Evolutionary conservation across 305 asterid genomes (phyloP).

Genomic region (Lippia alba): DNA sequence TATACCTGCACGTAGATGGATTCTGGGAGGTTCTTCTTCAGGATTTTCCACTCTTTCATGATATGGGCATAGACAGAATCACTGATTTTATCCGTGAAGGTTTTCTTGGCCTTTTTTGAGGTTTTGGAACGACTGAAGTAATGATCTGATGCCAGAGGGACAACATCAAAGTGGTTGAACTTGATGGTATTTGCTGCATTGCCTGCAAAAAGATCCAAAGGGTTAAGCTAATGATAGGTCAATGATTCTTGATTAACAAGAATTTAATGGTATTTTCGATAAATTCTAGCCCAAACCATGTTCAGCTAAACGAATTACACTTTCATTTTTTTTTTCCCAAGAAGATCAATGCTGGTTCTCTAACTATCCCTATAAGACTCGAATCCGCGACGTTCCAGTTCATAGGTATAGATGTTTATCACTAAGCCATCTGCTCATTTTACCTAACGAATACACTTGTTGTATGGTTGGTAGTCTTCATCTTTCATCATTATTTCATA

Average conservation of each 20-base stretch:
- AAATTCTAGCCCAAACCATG: too few relatives aligned
- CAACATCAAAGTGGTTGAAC: conserved; percentile 49
- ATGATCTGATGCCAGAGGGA: conserved; percentile 46
- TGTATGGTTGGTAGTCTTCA: too few relatives aligned
- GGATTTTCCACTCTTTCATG: conserved; percentile 64
- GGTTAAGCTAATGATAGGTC: not conserved
- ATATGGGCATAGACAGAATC: conserved; percentile 10
- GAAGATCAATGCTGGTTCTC: too few relatives aligned
- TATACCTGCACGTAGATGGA: conserved; percentile 52
- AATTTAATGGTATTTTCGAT: not conserved
- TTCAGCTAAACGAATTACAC: too few relatives aligned
- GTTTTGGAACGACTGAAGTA: conserved; percentile 16
- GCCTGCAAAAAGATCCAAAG: not conserved
- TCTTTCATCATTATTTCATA: too few relatives aligned
- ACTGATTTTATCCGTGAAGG: not conserved
- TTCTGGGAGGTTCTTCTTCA: conserved; percentile 49
- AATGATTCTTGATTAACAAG: not conserved
- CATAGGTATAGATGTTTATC: too few relatives aligned
- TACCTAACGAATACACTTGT: too few relatives aligned
- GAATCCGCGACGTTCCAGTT: too few relatives aligned
- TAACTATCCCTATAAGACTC: too few relatives aligned
- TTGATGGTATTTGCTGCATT: not conserved
- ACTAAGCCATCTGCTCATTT: too few relatives aligned
- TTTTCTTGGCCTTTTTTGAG: not conserved
- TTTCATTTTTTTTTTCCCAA: too few relatives aligned